Evolutionary conservation across 345 rosid genomes (phyloP).

Genomic region (Syzygium oleosum): DNA sequence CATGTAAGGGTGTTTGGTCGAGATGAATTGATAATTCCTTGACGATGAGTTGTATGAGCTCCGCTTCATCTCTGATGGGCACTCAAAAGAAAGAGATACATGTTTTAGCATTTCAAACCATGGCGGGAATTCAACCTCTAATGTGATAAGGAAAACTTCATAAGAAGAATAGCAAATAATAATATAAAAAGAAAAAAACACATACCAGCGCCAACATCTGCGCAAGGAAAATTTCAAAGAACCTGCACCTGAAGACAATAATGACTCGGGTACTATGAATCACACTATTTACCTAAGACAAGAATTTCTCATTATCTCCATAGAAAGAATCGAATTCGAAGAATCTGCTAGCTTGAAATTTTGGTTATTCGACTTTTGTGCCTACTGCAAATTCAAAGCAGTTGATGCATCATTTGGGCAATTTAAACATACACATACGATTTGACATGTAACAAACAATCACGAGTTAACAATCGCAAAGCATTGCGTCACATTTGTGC

Average conservation of each 20-base stretch:
- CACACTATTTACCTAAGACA: background rate
- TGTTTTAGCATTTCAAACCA: background rate
- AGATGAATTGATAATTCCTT: background rate
- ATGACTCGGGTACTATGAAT: background rate
- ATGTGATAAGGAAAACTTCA: background rate
- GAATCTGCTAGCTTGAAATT: background rate
- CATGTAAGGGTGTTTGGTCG: background rate
- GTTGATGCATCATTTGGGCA: too few relatives aligned
- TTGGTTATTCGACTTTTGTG: background rate
- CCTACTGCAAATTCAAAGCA: background rate
- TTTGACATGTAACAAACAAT: too few relatives aligned
- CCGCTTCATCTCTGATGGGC: background rate
- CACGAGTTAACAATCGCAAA: background rate
- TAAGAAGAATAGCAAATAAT: background rate
- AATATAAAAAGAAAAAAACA: too few relatives aligned
- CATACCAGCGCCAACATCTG: background rate
- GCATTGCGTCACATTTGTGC: background rate
- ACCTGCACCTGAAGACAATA: background rate
- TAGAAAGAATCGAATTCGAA: background rate
- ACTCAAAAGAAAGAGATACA: background rate
- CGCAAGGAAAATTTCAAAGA: background rate
- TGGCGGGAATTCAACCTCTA: background rate
- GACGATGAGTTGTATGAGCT: background rate
- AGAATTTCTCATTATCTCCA: background rate
- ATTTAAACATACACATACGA: too few relatives aligned